Percentiles rank a stretch among this genome's conserved stretches.
These are phyloP conservation scores for Zostera marina DNA, from an alignment of 116 monocot species.

Conservation along the genomic window DNA sequence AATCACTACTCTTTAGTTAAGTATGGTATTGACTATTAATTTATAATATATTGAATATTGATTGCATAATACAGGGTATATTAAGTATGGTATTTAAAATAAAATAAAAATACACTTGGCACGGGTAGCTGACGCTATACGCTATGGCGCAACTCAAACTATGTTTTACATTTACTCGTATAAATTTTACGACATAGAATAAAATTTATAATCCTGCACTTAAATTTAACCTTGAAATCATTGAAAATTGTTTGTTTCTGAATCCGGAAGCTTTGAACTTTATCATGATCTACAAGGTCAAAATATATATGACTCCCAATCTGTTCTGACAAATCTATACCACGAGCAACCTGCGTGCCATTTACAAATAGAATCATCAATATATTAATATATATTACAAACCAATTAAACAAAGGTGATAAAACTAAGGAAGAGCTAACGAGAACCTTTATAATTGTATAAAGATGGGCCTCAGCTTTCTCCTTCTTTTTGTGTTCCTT, in stretches of 20 bases:
- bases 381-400: neutral
- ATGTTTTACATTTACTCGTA: no score
- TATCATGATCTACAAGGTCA: conserved; percentile 97
- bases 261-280: conserved; percentile 88
- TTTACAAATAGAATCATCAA: conserved; percentile 2
- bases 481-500: conserved; percentile 96
- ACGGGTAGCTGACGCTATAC: no score
- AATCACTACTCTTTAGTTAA: no score
- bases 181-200: neutral
- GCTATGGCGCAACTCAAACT: no score
- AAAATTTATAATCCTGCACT: neutral
- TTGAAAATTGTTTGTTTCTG: conserved; percentile 80
- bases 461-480: conserved; percentile 97
- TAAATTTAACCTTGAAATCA: conserved; percentile 66
- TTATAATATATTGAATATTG: no score
- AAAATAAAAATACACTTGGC: no score
- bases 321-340: conserved; percentile 74
- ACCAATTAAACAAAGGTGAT: neutral
- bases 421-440: neutral
- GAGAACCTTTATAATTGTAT: conserved; percentile 87
- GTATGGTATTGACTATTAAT: no score
- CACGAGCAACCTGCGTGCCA: conserved; percentile 60
- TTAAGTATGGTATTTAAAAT: no score
- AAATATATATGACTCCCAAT: conserved; percentile 94
- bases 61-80: no score